Percentiles rank a stretch among this genome's conserved stretches.
These are phyloP conservation scores for Fusarium setosum DNA, from an alignment of 2,329 filamentous ascomycete species.

Conservation along the genomic window DNA sequence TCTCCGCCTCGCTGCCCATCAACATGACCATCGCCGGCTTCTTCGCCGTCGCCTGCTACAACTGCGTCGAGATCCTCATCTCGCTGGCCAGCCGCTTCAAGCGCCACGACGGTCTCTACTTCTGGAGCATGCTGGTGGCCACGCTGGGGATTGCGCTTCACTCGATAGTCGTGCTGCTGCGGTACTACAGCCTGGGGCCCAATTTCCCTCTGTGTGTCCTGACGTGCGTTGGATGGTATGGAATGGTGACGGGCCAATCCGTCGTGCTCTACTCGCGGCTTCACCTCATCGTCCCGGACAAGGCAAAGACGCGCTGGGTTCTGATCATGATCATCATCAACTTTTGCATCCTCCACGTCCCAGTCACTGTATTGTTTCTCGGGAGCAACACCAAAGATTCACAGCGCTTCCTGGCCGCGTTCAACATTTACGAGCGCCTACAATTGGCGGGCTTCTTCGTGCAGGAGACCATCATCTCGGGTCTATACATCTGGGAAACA, in stretches of 20 bases:
- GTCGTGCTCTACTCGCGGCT: slow-evolving; percentile 32
- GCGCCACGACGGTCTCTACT: slow-evolving; percentile 28
- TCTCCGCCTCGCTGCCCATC: slow-evolving; percentile 18
- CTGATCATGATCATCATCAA: slow-evolving; percentile 32
- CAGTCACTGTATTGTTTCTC: slow-evolving; percentile 26
- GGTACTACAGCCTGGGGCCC: slow-evolving; percentile 31
- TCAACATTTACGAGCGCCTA: slow-evolving; percentile 33
- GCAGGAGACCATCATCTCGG: slow-evolving; percentile 30
- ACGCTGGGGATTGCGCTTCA: slow-evolving; percentile 27
- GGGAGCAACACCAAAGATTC: slow-evolving; percentile 24
- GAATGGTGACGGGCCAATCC: slow-evolving; percentile 34
- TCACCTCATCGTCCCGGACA: slow-evolving; percentile 29
- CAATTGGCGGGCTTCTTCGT: slow-evolving; percentile 32
- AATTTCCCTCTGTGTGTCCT: slow-evolving; percentile 32
- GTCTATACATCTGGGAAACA: slow-evolving; percentile 35
- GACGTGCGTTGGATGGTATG: slow-evolving; percentile 35
- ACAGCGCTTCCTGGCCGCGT: slow-evolving; percentile 12
- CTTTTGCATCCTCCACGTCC: slow-evolving; percentile 29
- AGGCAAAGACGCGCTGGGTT: slow-evolving; percentile 31
- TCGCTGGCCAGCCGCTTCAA: slow-evolving; percentile 31
- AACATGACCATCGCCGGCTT: slow-evolving; percentile 34
- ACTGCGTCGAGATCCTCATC: slow-evolving; percentile 33
- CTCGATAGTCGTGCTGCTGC: slow-evolving; percentile 28
- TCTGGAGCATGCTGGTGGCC: slow-evolving; percentile 30
- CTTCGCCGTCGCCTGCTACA: slow-evolving; percentile 32